Conservation (phyloP, 192 early-diverging fungal species). For the Jimgerdemannia flammicorona region DNA sequence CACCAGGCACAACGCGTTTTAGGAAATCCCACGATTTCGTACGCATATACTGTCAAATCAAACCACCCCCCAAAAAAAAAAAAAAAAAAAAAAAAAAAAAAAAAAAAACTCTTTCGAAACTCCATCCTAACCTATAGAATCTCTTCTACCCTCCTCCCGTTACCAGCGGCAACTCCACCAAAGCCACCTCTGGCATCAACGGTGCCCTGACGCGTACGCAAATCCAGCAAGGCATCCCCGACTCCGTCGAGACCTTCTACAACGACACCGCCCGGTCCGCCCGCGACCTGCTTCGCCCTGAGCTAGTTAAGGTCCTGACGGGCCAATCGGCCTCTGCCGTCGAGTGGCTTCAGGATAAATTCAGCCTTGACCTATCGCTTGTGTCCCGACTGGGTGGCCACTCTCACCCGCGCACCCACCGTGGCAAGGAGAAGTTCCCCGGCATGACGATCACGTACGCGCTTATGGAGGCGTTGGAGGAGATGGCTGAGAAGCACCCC, state of each 20-base stretch:
- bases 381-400: constrained; percentile 91
- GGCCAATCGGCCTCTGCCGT: constrained; percentile 85
- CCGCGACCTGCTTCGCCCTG: constrained; percentile 73
- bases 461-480: constrained; percentile 78
- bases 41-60: too few species aligned
- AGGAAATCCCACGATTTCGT: too few species aligned
- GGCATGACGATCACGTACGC: constrained; percentile 97
- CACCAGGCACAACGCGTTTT: neutral
- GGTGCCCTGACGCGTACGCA: constrained; percentile 89
- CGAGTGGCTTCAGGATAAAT: constrained; percentile 91
- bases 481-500: constrained; percentile 58
- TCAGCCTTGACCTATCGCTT: constrained; percentile 83
- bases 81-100: too few species aligned
- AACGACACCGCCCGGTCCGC: constrained; percentile 87
- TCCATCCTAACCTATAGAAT: too few species aligned
- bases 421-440: constrained; percentile 77
- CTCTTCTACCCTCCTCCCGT: too few species aligned
- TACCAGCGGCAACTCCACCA: constrained; percentile 86
- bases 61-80: too few species aligned
- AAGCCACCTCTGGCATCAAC: constrained; percentile 98
- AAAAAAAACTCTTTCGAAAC: too few species aligned
- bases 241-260: constrained; percentile 82
- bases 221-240: constrained; percentile 58
- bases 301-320: constrained; percentile 81
- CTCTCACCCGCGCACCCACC: constrained; percentile 91